Percentiles rank a stretch among this genome's conserved stretches.
Conservation (phyloP, 2,329 filamentous ascomycete genomes). For the Penicillium capsulatum region DNA sequence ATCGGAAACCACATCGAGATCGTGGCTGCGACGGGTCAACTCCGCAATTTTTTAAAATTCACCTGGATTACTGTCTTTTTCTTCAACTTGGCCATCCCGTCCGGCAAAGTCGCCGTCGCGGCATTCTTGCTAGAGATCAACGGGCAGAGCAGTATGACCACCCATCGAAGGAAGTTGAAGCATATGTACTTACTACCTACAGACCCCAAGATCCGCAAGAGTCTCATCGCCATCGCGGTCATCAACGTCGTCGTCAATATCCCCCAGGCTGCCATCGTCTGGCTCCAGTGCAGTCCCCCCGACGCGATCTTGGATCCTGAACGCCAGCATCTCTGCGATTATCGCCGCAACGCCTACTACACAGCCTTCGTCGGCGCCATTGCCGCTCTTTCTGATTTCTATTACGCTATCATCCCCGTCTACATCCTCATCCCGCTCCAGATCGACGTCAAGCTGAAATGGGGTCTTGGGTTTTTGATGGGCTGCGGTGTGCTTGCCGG, state of each 20-base stretch:
- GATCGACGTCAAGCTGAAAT: slow-evolving; percentile 22
- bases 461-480: slow-evolving; percentile 22
- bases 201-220: slow-evolving; percentile 21
- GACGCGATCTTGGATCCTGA: slow-evolving; percentile 18
- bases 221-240: slow-evolving; percentile 17
- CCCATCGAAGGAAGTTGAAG: too few species aligned
- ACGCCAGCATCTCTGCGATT: slow-evolving; percentile 15
- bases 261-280: slow-evolving; percentile 17
- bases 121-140: slow-evolving; percentile 22
- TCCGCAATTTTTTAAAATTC: slow-evolving; percentile 19
- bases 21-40: slow-evolving; percentile 15
- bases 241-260: slow-evolving; percentile 21
- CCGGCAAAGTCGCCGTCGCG: slow-evolving; percentile 20
- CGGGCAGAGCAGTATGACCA: slow-evolving; percentile 17
- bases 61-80: slow-evolving; percentile 24
- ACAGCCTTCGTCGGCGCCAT: slow-evolving; percentile 20
- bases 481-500: slow-evolving; percentile 22
- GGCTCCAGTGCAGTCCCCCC: slow-evolving; percentile 19
- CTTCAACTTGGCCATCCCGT: slow-evolving; percentile 21
- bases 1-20: slow-evolving; percentile 19
- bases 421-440: slow-evolving; percentile 18
- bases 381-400: slow-evolving; percentile 19
- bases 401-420: slow-evolving; percentile 20
- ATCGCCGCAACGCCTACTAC: slow-evolving; percentile 19
- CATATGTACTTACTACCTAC: too few species aligned